These are phyloP conservation scores for Pichia exigua DNA, from an alignment of 805 yeast species.

Conservation along the genomic window DNA sequence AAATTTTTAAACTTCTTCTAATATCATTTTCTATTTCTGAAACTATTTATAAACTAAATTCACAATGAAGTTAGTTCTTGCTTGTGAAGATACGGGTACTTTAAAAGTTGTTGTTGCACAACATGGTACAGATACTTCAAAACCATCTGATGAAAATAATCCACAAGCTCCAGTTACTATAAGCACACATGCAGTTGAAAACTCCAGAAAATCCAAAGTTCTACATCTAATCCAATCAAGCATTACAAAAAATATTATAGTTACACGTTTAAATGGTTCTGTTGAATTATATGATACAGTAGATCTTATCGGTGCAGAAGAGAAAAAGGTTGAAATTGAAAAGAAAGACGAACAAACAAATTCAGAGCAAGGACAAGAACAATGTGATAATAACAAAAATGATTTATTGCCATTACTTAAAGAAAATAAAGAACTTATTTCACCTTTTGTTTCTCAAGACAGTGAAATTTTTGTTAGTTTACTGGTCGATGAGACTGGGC, in stretches of 20 bases:
- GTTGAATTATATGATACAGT: constrained; percentile 32
- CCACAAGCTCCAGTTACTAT: constrained; percentile 49
- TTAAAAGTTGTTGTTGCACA: constrained; percentile 56
- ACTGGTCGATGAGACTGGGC: constrained; percentile 14
- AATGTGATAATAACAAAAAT: constrained; percentile 3
- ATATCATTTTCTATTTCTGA: background rate
- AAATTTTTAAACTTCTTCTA: background rate
- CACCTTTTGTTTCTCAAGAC: background rate
- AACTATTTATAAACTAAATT: background rate
- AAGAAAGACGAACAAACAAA: background rate
- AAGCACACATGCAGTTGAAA: constrained; percentile 22
- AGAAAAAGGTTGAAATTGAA: background rate
- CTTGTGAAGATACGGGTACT: constrained; percentile 62
- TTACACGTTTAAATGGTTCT: constrained; percentile 37
- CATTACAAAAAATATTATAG: constrained; percentile 31
- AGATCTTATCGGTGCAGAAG: constrained; percentile 6
- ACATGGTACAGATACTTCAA: constrained; percentile 74
- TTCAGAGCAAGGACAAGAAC: background rate
- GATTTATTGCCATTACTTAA: constrained; percentile 6
- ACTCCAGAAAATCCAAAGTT: constrained; percentile 30
- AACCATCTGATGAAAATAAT: constrained; percentile 26
- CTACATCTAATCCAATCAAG: constrained; percentile 19
- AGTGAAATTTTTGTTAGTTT: constrained; percentile 15
- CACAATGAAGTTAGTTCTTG: constrained; percentile 51
- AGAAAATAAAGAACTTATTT: constrained; percentile 1